A percentile compares a stretch with the other conserved stretches of the same genome.
Evolutionary conservation across 164 flowering plant genomes (phyloP).

Genomic region (Euptelea pleiosperma): DNA sequence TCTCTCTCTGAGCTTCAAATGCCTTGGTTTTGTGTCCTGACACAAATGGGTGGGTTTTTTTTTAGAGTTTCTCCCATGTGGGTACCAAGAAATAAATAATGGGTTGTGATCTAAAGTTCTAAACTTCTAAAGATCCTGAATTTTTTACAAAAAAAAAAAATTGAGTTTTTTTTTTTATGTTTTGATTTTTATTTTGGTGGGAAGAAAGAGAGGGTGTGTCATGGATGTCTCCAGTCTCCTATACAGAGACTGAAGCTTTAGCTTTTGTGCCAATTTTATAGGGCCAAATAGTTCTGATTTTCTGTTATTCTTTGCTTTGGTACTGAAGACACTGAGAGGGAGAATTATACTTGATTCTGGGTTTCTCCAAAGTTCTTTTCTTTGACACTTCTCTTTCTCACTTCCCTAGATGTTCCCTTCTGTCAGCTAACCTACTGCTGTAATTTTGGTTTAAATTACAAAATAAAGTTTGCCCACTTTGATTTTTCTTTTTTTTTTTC

Average conservation of each 20-base stretch:
- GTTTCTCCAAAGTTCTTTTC: conserved; percentile 46
- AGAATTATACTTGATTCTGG: conserved; percentile 60
- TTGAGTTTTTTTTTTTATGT: not conserved
- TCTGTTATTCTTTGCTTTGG: conserved; percentile 57
- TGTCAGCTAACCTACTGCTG: conserved; percentile 32
- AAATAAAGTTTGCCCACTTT: conserved; percentile 31
- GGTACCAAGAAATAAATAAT: conserved; percentile 39
- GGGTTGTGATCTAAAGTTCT: conserved; percentile 45
- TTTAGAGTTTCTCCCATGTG: conserved; percentile 45
- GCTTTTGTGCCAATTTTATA: conserved; percentile 47
- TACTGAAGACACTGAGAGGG: conserved; percentile 23
- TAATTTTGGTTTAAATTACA: conserved; percentile 13
- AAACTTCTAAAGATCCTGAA: too few relatives aligned
- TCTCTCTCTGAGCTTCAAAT: conserved; percentile 24
- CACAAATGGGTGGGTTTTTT: conserved; percentile 28
- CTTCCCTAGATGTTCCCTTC: conserved; percentile 80
- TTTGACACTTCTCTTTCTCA: conserved; percentile 60
- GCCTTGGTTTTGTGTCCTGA: conserved; percentile 37
- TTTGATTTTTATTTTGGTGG: not conserved
- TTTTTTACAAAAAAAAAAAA: not conserved
- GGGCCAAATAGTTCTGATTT: conserved; percentile 25
- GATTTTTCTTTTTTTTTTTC: conserved; percentile 9
- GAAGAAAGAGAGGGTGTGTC: conserved; percentile 20
- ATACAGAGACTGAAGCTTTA: conserved; percentile 74
- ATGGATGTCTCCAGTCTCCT: conserved; percentile 65